A percentile compares a stretch with the other conserved stretches of the same genome.
These are phyloP conservation scores for Leptodermis oblonga DNA, from an alignment of 257 asterid genomes.

Conservation along the genomic window DNA sequence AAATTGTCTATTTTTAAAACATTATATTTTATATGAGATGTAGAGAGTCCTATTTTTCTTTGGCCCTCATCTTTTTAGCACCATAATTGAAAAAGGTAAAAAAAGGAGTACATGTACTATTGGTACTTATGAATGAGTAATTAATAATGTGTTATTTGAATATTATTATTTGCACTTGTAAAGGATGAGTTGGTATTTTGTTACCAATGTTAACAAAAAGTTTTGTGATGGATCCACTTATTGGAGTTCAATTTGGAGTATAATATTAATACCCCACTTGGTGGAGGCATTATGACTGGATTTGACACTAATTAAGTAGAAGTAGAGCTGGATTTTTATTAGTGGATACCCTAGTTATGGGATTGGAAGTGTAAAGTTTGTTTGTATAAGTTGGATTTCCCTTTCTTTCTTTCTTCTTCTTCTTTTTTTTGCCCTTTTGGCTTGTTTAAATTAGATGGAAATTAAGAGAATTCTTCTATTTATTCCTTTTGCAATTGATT, in stretches of 20 bases:
- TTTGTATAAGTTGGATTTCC: not conserved
- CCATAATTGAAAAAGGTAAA: not conserved
- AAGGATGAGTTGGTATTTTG: not conserved
- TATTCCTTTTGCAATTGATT: not conserved
- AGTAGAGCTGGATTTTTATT: slow-evolving; percentile 12
- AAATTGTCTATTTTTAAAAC: too few relatives aligned
- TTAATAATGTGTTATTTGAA: not conserved
- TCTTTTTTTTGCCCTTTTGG: too few relatives aligned
- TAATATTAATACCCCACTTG: not conserved
- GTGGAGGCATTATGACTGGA: slow-evolving; percentile 9
- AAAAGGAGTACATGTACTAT: not conserved
- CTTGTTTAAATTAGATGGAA: not conserved
- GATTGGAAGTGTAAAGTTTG: not conserved
- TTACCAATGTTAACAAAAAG: slow-evolving; percentile 3
- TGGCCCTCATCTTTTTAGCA: too few relatives aligned
- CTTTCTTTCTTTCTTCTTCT: not conserved
- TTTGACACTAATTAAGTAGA: slow-evolving; percentile 12
- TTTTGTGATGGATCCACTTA: slow-evolving; percentile 14
- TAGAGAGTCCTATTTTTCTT: too few relatives aligned
- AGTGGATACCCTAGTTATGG: slow-evolving; percentile 6
- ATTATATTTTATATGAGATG: too few relatives aligned
- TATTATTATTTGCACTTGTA: not conserved
- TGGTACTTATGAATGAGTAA: not conserved
- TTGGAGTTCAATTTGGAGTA: too few relatives aligned
- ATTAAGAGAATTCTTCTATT: not conserved